A percentile compares a stretch with the other conserved stretches of the same genome.
Evolutionary conservation across 2,329 filamentous ascomycete species (phyloP).

Genomic region (Graphiopsis chlorocephala): DNA sequence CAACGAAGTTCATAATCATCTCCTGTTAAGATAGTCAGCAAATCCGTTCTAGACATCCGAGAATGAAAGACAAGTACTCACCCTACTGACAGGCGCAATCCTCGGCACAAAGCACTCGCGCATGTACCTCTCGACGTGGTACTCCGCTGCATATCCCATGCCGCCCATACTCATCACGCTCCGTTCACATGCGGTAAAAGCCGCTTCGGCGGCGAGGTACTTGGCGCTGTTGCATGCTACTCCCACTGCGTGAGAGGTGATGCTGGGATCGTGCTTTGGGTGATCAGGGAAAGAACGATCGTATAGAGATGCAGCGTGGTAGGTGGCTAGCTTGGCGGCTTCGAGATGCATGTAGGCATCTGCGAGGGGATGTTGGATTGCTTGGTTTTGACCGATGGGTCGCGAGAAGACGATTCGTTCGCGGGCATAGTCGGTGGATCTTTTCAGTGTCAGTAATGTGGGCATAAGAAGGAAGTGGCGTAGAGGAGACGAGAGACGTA

Average conservation of each 20-base stretch:
- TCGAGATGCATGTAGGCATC: constrained; percentile 61
- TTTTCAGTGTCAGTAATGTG: neutral
- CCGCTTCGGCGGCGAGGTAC: constrained; percentile 59
- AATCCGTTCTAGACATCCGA: neutral
- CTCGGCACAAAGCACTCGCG: constrained; percentile 59
- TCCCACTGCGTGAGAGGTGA: constrained; percentile 48
- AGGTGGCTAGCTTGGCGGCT: constrained; percentile 59
- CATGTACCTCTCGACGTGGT: constrained; percentile 60
- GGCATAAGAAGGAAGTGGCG: neutral
- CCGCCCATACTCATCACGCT: constrained; percentile 59
- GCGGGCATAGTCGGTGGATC: constrained; percentile 41
- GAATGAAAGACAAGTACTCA: constrained; percentile 28
- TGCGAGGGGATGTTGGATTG: constrained; percentile 58
- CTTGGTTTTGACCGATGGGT: constrained; percentile 60
- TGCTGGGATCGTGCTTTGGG: constrained; percentile 34
- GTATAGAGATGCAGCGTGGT: constrained; percentile 59
- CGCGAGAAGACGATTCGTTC: constrained; percentile 55
- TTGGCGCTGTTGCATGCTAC: constrained; percentile 58
- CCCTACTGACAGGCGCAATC: constrained; percentile 58
- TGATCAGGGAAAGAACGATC: constrained; percentile 44
- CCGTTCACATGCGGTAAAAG: constrained; percentile 59
- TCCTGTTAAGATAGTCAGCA: constrained; percentile 45
- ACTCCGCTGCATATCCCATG: constrained; percentile 63
- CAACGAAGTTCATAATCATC: constrained; percentile 74
- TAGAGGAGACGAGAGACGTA: neutral